These are phyloP conservation scores for Neopestalotiopsis clavispora DNA, from an alignment of 2,329 filamentous ascomycete genomes.

Conservation along the genomic window DNA sequence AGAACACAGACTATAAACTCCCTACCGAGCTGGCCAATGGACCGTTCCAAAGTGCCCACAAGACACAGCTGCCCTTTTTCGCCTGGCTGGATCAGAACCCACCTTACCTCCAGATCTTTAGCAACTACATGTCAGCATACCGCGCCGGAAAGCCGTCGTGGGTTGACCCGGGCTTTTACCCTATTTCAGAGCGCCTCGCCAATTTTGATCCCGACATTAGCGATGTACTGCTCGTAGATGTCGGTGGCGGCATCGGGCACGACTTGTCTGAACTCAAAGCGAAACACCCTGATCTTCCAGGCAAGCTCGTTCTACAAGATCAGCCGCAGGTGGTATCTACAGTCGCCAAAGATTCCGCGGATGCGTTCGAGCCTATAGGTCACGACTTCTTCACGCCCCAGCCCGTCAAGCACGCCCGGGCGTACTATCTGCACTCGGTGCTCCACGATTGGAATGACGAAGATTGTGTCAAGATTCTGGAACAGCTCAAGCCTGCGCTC, in stretches of 20 bases:
- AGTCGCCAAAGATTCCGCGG: background rate
- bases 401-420: background rate
- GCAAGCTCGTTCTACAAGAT: background rate
- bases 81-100: slow-evolving; percentile 41
- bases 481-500: background rate
- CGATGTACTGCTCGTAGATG: background rate
- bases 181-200: slow-evolving; percentile 16
- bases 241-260: slow-evolving; percentile 2
- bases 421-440: background rate
- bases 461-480: background rate
- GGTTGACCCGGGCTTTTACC: slow-evolving; percentile 37
- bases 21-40: slow-evolving; percentile 35
- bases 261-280: background rate
- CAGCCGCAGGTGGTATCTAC: background rate
- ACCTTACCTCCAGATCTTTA: slow-evolving; percentile 38
- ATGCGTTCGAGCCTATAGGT: background rate
- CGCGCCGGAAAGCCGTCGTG: slow-evolving; percentile 41
- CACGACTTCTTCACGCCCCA: background rate
- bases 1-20: slow-evolving; percentile 33
- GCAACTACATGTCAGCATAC: slow-evolving; percentile 43
- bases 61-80: slow-evolving; percentile 40
- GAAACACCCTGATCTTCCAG: background rate
- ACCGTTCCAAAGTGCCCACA: slow-evolving; percentile 42
- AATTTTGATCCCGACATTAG: background rate
- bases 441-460: background rate